These are phyloP conservation scores for Corylus heterophylla DNA, from an alignment of 306 rosid genomes.

Conservation along the genomic window DNA sequence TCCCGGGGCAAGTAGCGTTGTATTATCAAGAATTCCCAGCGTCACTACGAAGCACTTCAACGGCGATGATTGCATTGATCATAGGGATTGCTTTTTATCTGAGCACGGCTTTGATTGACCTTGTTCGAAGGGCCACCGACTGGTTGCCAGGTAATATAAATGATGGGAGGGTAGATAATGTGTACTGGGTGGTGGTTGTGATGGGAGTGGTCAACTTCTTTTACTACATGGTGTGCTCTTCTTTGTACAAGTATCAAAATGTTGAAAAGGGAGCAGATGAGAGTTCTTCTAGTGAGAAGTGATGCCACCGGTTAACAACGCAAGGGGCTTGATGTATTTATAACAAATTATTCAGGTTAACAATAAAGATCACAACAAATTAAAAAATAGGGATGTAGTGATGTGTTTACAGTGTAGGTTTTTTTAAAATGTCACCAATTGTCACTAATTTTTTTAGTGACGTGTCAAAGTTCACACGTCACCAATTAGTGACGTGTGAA, in stretches of 20 bases:
- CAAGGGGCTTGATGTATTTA: neutral
- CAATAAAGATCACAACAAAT: neutral
- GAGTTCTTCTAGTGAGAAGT: neutral
- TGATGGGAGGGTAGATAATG: slow-evolving; percentile 37
- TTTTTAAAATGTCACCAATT: no score
- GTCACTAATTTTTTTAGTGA: no score
- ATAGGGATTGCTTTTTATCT: slow-evolving; percentile 28
- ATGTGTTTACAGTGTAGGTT: no score
- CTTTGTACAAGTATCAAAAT: slow-evolving; percentile 32
- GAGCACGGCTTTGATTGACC: slow-evolving; percentile 32
- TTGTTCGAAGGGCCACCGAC: slow-evolving; percentile 24
- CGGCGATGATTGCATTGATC: slow-evolving; percentile 34
- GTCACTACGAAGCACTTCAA: slow-evolving; percentile 52
- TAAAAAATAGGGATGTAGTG: no score
- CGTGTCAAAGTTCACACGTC: no score
- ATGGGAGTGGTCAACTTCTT: slow-evolving; percentile 38
- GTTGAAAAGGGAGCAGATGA: neutral
- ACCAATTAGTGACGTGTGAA: no score
- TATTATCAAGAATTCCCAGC: slow-evolving; percentile 66
- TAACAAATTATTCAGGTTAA: neutral
- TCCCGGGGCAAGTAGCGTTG: slow-evolving; percentile 62
- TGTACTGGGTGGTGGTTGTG: slow-evolving; percentile 37
- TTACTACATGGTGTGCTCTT: slow-evolving; percentile 33
- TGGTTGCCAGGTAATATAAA: slow-evolving; percentile 48
- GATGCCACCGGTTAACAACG: neutral